These are phyloP conservation scores for Mycena floridula DNA, from an alignment of 768 basidiomycete species.

Conservation along the genomic window DNA sequence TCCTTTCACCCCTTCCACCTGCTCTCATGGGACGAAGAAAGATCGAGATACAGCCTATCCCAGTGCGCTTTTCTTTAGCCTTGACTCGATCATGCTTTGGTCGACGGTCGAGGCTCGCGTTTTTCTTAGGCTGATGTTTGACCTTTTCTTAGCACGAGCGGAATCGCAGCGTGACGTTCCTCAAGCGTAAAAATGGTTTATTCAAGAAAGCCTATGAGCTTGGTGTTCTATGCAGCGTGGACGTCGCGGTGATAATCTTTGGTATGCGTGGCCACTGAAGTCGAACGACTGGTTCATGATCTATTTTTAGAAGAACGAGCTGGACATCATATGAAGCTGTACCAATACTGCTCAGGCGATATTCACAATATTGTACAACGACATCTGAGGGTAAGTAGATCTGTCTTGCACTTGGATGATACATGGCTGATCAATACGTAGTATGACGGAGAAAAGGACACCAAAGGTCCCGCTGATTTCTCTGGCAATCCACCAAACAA, in stretches of 20 bases:
- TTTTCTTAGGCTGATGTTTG: background rate
- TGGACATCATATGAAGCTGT: slow-evolving; percentile 49
- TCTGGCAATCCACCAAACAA: background rate
- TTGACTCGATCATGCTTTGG: background rate
- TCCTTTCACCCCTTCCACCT: too few species aligned
- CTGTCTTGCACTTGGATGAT: background rate
- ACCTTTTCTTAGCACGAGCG: slow-evolving; percentile 9
- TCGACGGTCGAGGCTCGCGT: background rate
- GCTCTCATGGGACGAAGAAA: slow-evolving; percentile 14
- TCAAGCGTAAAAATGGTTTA: slow-evolving; percentile 9
- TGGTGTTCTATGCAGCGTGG: slow-evolving; percentile 11
- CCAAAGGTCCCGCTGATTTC: background rate
- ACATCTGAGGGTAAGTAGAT: background rate
- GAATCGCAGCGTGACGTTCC: slow-evolving; percentile 7
- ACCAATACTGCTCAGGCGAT: slow-evolving; percentile 49
- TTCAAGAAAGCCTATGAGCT: slow-evolving; percentile 13
- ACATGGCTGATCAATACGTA: background rate
- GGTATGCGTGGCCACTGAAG: slow-evolving; percentile 9
- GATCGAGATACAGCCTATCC: slow-evolving; percentile 12
- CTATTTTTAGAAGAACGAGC: slow-evolving; percentile 35
- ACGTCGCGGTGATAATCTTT: slow-evolving; percentile 12
- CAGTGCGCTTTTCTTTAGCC: slow-evolving; percentile 3
- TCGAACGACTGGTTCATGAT: slow-evolving; percentile 8
- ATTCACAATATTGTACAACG: slow-evolving; percentile 41
- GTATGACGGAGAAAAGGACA: background rate